These are phyloP conservation scores for Avena atlantica DNA, from an alignment of 176 grass and related monocot genomes.

Conservation along the genomic window DNA sequence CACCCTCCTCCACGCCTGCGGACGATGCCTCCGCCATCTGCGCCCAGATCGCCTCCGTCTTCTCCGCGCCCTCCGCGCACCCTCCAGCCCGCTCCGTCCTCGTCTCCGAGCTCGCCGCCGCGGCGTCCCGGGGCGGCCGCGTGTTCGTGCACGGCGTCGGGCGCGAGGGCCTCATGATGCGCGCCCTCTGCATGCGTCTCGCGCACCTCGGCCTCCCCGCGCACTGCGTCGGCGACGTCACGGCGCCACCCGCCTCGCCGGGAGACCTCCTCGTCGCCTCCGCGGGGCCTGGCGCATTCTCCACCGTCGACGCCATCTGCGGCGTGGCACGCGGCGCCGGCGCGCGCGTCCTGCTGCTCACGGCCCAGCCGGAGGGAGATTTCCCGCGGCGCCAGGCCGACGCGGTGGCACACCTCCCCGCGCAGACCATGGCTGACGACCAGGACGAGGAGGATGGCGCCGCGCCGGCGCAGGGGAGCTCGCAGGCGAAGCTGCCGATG, in stretches of 20 bases:
- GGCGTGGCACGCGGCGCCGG: slow-evolving; percentile 61
- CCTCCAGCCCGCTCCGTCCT: slow-evolving; percentile 44
- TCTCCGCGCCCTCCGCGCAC: slow-evolving; percentile 48
- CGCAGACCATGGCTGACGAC: slow-evolving; percentile 85
- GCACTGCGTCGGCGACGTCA: slow-evolving; percentile 79
- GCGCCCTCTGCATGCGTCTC: slow-evolving; percentile 93
- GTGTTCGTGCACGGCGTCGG: slow-evolving; percentile 94
- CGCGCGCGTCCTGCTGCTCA: slow-evolving; percentile 73
- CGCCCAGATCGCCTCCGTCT: slow-evolving; percentile 72
- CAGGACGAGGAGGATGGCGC: slow-evolving; percentile 38
- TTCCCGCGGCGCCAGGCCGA: slow-evolving; percentile 61
- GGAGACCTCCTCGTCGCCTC: slow-evolving; percentile 84
- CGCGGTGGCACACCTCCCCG: slow-evolving; percentile 63
- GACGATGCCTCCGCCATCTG: slow-evolving; percentile 61
- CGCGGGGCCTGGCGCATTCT: slow-evolving; percentile 75
- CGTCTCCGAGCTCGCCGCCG: slow-evolving; percentile 43
- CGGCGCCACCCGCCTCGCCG: slow-evolving; percentile 41
- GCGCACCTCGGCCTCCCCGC: slow-evolving; percentile 73
- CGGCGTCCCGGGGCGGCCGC: slow-evolving; percentile 27
- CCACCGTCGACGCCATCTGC: slow-evolving; percentile 92
- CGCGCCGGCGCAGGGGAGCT: background rate
- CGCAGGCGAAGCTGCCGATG: slow-evolving; percentile 78
- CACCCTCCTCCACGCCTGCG: background rate
- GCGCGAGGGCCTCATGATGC: slow-evolving; percentile 96
- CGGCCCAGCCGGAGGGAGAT: slow-evolving; percentile 47